Conservation (phyloP, 1,284 basidiomycete species). For the Trametes sp. region DNA sequence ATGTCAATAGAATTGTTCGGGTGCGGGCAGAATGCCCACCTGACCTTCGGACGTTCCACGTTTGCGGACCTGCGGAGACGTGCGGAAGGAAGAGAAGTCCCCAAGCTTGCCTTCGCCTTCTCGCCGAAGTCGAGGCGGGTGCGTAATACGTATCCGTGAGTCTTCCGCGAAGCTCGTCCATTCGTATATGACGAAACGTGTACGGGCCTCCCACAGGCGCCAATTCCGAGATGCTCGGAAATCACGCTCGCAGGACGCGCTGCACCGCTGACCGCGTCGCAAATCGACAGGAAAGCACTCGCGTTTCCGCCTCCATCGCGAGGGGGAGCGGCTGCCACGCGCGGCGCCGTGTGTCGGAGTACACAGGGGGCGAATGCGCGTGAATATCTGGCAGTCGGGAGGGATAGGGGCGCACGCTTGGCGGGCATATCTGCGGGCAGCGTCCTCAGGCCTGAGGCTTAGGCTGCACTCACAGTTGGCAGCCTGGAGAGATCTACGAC, state of each 20-base stretch:
- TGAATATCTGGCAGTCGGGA: conserved; percentile 11
- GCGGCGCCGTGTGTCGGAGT: conserved; percentile 5
- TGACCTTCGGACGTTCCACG: too few relatives aligned
- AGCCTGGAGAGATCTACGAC: too few relatives aligned
- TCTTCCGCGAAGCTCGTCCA: not conserved
- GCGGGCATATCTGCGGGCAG: not conserved
- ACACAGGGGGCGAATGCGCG: not conserved
- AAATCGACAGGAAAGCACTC: conserved; percentile 15
- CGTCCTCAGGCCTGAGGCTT: too few relatives aligned
- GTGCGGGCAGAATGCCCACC: too few relatives aligned
- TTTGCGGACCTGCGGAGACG: too few relatives aligned
- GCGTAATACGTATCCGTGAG: not conserved
- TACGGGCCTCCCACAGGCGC: not conserved
- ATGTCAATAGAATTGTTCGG: too few relatives aligned
- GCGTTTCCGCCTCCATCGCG: conserved; percentile 9
- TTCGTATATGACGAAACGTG: not conserved
- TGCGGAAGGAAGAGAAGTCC: too few relatives aligned
- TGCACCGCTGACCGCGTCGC: conserved; percentile 14
- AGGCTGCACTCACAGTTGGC: too few relatives aligned
- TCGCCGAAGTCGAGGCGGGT: too few relatives aligned
- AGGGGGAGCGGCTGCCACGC: not conserved
- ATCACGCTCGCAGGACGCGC: not conserved
- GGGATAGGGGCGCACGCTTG: conserved; percentile 2
- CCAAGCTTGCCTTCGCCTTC: not conserved
- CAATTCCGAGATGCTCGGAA: not conserved